These are phyloP conservation scores for Haberlea rhodopensis DNA, from an alignment of 257 asterid genomes.

Conservation along the genomic window DNA sequence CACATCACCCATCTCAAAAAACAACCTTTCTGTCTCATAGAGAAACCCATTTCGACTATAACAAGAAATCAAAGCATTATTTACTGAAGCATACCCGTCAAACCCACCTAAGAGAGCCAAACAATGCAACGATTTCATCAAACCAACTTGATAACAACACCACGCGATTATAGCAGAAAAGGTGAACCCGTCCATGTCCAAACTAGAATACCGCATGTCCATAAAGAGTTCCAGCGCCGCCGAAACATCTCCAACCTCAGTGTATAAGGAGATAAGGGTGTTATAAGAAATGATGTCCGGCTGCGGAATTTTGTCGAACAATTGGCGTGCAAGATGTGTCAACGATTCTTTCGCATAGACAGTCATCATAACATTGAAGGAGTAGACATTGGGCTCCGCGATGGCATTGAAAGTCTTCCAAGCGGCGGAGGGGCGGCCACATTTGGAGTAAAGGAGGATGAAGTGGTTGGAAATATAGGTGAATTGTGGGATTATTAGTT, in stretches of 20 bases:
- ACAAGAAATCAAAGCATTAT: conserved; percentile 54
- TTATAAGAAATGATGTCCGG: conserved; percentile 77
- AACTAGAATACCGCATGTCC: conserved; percentile 33
- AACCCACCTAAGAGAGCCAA: conserved; percentile 51
- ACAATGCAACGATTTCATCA: conserved; percentile 56
- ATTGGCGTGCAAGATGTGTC: conserved; percentile 46
- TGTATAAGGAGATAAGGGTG: conserved; percentile 75
- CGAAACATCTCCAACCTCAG: conserved; percentile 41
- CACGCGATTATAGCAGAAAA: conserved; percentile 57
- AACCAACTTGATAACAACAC: conserved; percentile 32
- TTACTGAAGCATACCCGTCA: conserved; percentile 49
- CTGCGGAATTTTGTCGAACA: conserved; percentile 71
- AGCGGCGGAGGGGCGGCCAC: conserved; percentile 54
- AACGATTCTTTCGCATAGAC: conserved; percentile 57
- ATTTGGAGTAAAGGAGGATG: conserved; percentile 77
- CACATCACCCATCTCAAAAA: conserved; percentile 44
- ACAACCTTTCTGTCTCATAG: conserved; percentile 47
- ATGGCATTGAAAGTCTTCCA: conserved; percentile 45
- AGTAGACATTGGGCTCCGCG: conserved; percentile 58
- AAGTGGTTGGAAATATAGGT: conserved; percentile 77
- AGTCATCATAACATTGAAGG: conserved; percentile 61
- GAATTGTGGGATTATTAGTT: conserved; percentile 45
- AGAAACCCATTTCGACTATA: conserved; percentile 47
- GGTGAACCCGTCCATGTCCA: conserved; percentile 61
- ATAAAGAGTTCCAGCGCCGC: conserved; percentile 46